phyloP scores from a whole-genome alignment of 164 flowering plant genomes.

The Warburgia ugandensis region DNA sequence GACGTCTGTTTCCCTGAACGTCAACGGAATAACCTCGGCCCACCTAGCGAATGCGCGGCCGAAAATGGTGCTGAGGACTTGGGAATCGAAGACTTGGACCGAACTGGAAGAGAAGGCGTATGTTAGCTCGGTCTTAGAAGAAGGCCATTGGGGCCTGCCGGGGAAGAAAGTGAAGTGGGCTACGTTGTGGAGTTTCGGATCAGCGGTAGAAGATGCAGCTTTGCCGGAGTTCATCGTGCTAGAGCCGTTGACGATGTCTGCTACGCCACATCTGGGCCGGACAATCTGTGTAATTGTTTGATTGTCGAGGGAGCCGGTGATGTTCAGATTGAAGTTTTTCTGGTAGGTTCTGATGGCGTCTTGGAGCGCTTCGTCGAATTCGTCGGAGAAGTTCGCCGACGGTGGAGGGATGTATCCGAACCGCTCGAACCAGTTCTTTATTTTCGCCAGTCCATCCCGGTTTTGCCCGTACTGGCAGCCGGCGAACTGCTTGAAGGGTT shows the following conservation, averaged over 20 bases:
- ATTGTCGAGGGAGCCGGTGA: slow-evolving; percentile 50
- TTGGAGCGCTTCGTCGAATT: slow-evolving; percentile 35
- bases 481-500: slow-evolving; percentile 27
- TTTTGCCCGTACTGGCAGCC: slow-evolving; percentile 38
- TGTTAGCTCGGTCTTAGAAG: slow-evolving; percentile 28
- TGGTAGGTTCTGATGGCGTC: slow-evolving; percentile 49
- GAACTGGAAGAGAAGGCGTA: slow-evolving; percentile 38
- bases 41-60: slow-evolving; percentile 50
- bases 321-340: slow-evolving; percentile 34
- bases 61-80: slow-evolving; percentile 26
- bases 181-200: slow-evolving; percentile 15
- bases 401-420: slow-evolving; percentile 49
- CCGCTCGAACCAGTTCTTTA: slow-evolving; percentile 44
- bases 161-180: slow-evolving; percentile 42
- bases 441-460: slow-evolving; percentile 43
- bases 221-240: slow-evolving; percentile 14
- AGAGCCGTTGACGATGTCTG: slow-evolving; percentile 33
- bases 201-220: neutral
- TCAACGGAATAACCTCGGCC: slow-evolving; percentile 44
- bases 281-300: slow-evolving; percentile 35
- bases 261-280: slow-evolving; percentile 63
- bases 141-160: slow-evolving; percentile 45
- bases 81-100: slow-evolving; percentile 17
- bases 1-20: slow-evolving; percentile 26
- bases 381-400: slow-evolving; percentile 39